These are phyloP conservation scores for Yamadazyma sp. DNA, from an alignment of 805 yeast species.

Conservation along the genomic window DNA sequence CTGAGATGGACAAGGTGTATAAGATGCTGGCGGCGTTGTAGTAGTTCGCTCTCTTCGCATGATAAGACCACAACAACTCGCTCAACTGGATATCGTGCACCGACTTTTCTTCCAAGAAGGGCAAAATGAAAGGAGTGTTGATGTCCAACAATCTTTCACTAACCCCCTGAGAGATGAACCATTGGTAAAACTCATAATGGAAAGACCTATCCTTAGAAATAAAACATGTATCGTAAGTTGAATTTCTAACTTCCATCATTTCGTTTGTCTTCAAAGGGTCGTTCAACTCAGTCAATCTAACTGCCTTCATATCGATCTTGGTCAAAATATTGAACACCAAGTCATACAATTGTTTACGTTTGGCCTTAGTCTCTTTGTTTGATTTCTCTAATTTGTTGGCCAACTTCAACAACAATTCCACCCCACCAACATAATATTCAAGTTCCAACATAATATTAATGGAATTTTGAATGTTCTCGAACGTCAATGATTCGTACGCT, in stretches of 20 bases:
- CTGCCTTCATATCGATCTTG: constrained; percentile 65
- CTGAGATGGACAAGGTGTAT: constrained; percentile 70
- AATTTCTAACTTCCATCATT: constrained; percentile 60
- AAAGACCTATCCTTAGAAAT: constrained; percentile 77
- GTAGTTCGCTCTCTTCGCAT: constrained; percentile 76
- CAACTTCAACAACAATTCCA: constrained; percentile 74
- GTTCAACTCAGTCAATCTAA: constrained; percentile 39
- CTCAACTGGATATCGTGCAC: constrained; percentile 68
- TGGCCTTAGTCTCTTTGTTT: constrained; percentile 17
- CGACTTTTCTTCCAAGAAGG: constrained; percentile 71
- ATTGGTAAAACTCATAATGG: constrained; percentile 88
- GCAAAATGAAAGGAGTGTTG: constrained; percentile 76
- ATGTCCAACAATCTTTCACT: constrained; percentile 76
- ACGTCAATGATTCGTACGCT: constrained; percentile 72
- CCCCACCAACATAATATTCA: constrained; percentile 81
- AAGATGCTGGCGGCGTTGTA: constrained; percentile 79
- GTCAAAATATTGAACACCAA: constrained; percentile 74
- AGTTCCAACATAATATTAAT: constrained; percentile 73
- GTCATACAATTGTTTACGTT: constrained; percentile 55
- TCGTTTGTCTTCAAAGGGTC: constrained; percentile 45
- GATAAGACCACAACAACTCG: constrained; percentile 83
- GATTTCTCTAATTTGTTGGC: constrained; percentile 47
- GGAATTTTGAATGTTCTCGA: constrained; percentile 81
- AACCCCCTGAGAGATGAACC: constrained; percentile 79
- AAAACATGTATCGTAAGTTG: constrained; percentile 72